phyloP scores from a whole-genome alignment of 2,329 filamentous ascomycete species.

The Alternaria metachromatica region DNA sequence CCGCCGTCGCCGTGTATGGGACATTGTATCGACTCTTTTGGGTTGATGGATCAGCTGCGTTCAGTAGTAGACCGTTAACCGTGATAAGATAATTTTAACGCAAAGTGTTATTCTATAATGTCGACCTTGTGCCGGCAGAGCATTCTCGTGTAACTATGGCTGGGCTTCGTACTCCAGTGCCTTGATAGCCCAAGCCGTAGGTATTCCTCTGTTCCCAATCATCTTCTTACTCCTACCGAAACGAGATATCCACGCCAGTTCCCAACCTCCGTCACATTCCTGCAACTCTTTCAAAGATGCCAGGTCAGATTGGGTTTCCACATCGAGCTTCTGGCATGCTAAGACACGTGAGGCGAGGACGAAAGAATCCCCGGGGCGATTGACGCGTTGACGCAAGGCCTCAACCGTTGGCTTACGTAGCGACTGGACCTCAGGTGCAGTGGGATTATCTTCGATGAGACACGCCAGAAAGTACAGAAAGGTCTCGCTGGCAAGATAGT shows the following conservation, averaged over 20 bases:
- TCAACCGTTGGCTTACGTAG: slow-evolving; percentile 28
- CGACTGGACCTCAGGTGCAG: slow-evolving; percentile 22
- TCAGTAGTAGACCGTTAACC: not conserved
- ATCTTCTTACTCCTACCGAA: slow-evolving; percentile 20
- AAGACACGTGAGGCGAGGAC: too few relatives aligned
- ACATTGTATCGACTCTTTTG: not conserved
- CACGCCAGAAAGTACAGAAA: slow-evolving; percentile 42
- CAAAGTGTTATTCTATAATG: too few relatives aligned
- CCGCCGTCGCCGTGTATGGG: not conserved
- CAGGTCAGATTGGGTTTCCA: too few relatives aligned
- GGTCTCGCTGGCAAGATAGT: slow-evolving; percentile 42
- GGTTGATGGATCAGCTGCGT: not conserved
- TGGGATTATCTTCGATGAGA: slow-evolving; percentile 26
- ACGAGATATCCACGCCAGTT: slow-evolving; percentile 32
- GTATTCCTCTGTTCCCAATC: slow-evolving; percentile 28
- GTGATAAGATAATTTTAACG: not conserved
- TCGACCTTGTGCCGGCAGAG: not conserved
- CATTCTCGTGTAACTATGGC: not conserved
- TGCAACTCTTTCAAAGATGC: slow-evolving; percentile 35
- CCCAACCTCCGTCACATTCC: slow-evolving; percentile 46
- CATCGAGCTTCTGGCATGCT: too few relatives aligned
- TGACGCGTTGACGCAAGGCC: slow-evolving; percentile 33
- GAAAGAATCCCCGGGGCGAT: slow-evolving; percentile 21
- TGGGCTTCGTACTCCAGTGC: slow-evolving; percentile 16
- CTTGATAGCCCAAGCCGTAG: slow-evolving; percentile 33